Conservation (phyloP, 2,329 filamentous ascomycete genomes). For the Paraphaeosphaeria minitans region DNA sequence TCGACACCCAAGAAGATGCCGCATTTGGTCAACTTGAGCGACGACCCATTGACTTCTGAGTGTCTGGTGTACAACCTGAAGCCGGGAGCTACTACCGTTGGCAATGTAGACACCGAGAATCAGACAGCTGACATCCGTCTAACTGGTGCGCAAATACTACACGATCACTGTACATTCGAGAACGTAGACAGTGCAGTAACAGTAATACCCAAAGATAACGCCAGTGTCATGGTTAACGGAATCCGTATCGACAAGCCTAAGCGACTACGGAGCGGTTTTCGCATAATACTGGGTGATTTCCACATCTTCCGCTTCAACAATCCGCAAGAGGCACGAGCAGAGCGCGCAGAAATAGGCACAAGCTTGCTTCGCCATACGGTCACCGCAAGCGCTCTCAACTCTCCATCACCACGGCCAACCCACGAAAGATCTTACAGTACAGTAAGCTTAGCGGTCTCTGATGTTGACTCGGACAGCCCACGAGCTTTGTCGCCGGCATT, state of each 20-base stretch:
- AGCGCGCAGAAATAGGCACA: slow-evolving; percentile 77
- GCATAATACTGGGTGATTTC: slow-evolving; percentile 95
- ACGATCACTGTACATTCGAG: slow-evolving; percentile 92
- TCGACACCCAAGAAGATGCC: slow-evolving; percentile 99
- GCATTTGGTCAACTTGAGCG: slow-evolving; percentile 93
- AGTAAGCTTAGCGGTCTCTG: slow-evolving; percentile 78
- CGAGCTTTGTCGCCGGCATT: slow-evolving; percentile 80
- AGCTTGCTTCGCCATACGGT: slow-evolving; percentile 86
- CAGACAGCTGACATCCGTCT: slow-evolving; percentile 83
- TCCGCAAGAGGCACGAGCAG: slow-evolving; percentile 90
- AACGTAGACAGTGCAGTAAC: slow-evolving; percentile 94
- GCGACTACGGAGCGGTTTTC: slow-evolving; percentile 86
- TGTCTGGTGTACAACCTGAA: slow-evolving; percentile 98
- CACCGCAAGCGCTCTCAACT: slow-evolving; percentile 66
- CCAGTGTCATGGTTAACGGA: slow-evolving; percentile 97
- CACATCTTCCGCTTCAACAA: slow-evolving; percentile 99
- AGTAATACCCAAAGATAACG: slow-evolving; percentile 84
- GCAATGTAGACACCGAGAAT: slow-evolving; percentile 85
- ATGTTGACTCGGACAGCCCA: slow-evolving; percentile 72
- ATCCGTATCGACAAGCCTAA: slow-evolving; percentile 85
- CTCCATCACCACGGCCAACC: slow-evolving; percentile 64
- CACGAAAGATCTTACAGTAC: slow-evolving; percentile 72
- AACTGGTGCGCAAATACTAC: slow-evolving; percentile 90
- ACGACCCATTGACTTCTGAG: slow-evolving; percentile 82
- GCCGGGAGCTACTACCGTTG: slow-evolving; percentile 89